Evolutionary conservation across 345 rosid genomes (phyloP), one percentile per base, ranked within the genome.

Genomic region (Linum lewisii): DNA sequence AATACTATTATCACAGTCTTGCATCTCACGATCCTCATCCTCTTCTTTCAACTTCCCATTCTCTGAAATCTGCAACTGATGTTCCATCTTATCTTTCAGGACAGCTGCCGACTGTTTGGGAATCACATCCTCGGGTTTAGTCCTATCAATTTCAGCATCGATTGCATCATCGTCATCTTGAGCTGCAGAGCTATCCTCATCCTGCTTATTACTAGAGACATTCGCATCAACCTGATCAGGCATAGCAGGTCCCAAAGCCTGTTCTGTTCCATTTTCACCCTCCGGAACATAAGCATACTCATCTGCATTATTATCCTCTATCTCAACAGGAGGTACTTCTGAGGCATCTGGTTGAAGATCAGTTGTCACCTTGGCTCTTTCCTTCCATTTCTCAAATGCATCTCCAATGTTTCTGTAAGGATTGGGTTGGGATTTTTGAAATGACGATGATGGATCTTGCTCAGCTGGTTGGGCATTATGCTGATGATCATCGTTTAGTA

Each of bases 351-450:
- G 82, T 23, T 51, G 76, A 62, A 83, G 82, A 72, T 85, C 95
- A 52, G 78, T 66, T 47, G 89, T 78, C 38, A 89, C 79, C 72
- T 65, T 83, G 50, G 81, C 87, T 79, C 91, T 84, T 70, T 93
- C 95, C 67, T 89, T 93, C 97, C 99, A 93, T 61, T 83, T 86
- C 76, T 87, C 80, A 69, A 86, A 77, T 36, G 97, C 99, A 83
- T 85, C 82, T 47, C 97, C 99, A 53, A 84, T 77, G 54, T 71
- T 89, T 67, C 97, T 71, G 26, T 86, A 89, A 49, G 91, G 95
- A 62, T 93, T 93, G 18, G 81, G 80, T 69, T 72, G 81, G 61
- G 69, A 72, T 67, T 78, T 82, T 66, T 73, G 80, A 67, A 66
- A 44, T 47, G 74, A 21, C 23, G 81, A 70, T 51, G 84, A 53